A percentile compares a stretch with the other conserved stretches of the same genome.
phyloP scores from a whole-genome alignment of 208 protist genomes.

The Acanthamoeba lenticulata region DNA sequence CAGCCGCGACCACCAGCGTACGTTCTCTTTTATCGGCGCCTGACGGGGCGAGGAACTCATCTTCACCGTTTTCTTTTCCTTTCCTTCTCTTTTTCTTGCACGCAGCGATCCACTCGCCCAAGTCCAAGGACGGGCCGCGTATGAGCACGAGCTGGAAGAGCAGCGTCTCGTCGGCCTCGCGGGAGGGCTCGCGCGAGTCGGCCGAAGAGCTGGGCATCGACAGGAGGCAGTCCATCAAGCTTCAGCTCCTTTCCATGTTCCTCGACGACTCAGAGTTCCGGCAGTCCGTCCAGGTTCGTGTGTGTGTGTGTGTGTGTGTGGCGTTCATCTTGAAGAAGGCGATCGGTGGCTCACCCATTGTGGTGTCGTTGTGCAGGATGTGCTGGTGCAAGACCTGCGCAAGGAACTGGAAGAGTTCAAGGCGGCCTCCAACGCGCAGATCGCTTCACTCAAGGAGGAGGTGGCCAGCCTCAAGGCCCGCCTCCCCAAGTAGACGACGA shows the following conservation, averaged over 20 bases:
- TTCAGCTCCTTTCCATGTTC: conserved; percentile 20
- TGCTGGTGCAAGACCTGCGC: background rate
- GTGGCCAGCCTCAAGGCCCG: too few species aligned
- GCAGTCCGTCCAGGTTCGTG: conserved; percentile 1
- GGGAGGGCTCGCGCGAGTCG: conserved; percentile 7
- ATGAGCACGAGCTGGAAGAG: background rate
- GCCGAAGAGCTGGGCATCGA: conserved; percentile 10
- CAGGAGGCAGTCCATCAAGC: conserved; percentile 34
- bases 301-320: background rate
- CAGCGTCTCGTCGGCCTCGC: conserved; percentile 19
- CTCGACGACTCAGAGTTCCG: conserved; percentile 57
- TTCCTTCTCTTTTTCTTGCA: too few species aligned
- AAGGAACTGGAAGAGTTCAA: conserved; percentile 13
- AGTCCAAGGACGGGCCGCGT: background rate
- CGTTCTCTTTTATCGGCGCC: too few species aligned
- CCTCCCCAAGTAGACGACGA: too few species aligned
- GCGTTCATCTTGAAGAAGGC: background rate
- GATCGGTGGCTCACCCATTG: background rate
- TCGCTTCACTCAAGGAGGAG: background rate
- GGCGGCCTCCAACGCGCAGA: background rate
- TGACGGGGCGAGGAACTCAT: too few species aligned
- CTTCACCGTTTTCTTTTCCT: too few species aligned
- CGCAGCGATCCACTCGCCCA: background rate
- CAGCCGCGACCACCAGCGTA: background rate
- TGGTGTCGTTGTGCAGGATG: background rate